phyloP scores from a whole-genome alignment of 495 filamentous ascomycete species.

The Penicillium psychrofluorescens region DNA sequence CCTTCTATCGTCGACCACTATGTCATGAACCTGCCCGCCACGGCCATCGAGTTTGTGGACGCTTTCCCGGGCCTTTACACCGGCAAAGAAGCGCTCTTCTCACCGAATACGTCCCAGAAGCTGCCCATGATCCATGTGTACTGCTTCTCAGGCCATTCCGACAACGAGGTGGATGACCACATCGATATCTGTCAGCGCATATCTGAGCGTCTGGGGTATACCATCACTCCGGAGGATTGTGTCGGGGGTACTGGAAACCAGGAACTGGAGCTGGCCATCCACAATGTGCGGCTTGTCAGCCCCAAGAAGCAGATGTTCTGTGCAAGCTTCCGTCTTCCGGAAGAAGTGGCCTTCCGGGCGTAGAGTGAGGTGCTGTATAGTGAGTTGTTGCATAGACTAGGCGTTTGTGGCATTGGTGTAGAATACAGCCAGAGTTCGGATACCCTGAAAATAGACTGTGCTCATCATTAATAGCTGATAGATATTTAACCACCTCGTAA shows the following conservation, averaged over 20 bases:
- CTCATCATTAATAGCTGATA: too few species aligned
- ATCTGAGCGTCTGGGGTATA: constrained; percentile 50
- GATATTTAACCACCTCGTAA: too few species aligned
- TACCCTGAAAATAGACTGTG: background rate
- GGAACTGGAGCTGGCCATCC: constrained; percentile 54
- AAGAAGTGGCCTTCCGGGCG: constrained; percentile 65
- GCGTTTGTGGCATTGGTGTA: constrained; percentile 6
- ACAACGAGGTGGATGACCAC: constrained; percentile 54
- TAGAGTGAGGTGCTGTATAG: constrained; percentile 5
- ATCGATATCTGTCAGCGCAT: constrained; percentile 64
- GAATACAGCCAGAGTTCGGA: constrained; percentile 7
- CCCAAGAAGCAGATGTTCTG: constrained; percentile 97
- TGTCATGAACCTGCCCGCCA: constrained; percentile 94
- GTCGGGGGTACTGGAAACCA: constrained; percentile 32
- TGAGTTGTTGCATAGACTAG: constrained; percentile 3
- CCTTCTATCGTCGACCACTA: constrained; percentile 73
- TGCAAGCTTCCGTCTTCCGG: constrained; percentile 78
- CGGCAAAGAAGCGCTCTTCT: constrained; percentile 58
- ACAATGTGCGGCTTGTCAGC: constrained; percentile 81
- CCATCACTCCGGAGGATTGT: constrained; percentile 51
- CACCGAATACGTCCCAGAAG: constrained; percentile 44
- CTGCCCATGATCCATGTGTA: constrained; percentile 87
- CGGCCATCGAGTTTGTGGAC: constrained; percentile 77
- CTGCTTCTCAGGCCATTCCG: constrained; percentile 74
- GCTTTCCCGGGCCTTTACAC: constrained; percentile 76